phyloP scores from a whole-genome alignment of 2,329 filamentous ascomycete species.

The Trichoderma hamatum region DNA sequence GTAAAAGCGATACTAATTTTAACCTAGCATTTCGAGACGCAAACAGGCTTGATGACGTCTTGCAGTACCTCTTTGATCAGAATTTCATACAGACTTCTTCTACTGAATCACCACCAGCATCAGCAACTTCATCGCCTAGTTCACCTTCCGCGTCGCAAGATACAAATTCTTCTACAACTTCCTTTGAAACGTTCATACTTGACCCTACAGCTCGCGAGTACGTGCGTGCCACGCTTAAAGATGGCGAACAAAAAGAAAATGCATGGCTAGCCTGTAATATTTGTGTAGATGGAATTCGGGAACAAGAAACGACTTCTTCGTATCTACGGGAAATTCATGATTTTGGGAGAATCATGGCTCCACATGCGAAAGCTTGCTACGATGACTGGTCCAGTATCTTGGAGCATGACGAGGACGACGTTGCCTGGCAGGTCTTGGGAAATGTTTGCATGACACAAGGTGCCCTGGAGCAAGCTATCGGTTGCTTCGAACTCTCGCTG shows the following conservation, averaged over 20 bases:
- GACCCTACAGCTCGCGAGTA: slow-evolving; percentile 32
- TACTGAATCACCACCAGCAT: slow-evolving; percentile 27
- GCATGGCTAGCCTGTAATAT: slow-evolving; percentile 36
- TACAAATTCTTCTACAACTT: slow-evolving; percentile 25
- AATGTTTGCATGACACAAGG: slow-evolving; percentile 37
- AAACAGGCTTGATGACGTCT: slow-evolving; percentile 31
- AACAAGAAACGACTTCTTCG: slow-evolving; percentile 30
- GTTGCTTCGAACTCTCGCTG: slow-evolving; percentile 35
- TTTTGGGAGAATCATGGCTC: slow-evolving; percentile 35
- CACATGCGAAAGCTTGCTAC: slow-evolving; percentile 36
- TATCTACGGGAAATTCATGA: slow-evolving; percentile 33
- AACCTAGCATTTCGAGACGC: slow-evolving; percentile 30
- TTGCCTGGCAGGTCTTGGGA: slow-evolving; percentile 45
- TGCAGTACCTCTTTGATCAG: slow-evolving; percentile 35
- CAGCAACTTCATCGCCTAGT: slow-evolving; percentile 28
- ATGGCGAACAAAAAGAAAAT: slow-evolving; percentile 30
- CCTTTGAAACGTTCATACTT: slow-evolving; percentile 33
- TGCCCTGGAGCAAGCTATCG: slow-evolving; percentile 33
- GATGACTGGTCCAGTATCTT: slow-evolving; percentile 34
- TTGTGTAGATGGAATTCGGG: slow-evolving; percentile 33
- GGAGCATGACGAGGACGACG: slow-evolving; percentile 37
- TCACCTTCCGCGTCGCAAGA: slow-evolving; percentile 30
- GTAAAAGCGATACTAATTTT: background rate
- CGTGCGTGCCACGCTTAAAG: slow-evolving; percentile 31
- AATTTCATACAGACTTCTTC: slow-evolving; percentile 34